Evolutionary conservation across 2,329 filamentous ascomycete genomes (phyloP), one percentile per base, ranked within the genome.

Genomic region (Colletotrichum nymphaeae): DNA sequence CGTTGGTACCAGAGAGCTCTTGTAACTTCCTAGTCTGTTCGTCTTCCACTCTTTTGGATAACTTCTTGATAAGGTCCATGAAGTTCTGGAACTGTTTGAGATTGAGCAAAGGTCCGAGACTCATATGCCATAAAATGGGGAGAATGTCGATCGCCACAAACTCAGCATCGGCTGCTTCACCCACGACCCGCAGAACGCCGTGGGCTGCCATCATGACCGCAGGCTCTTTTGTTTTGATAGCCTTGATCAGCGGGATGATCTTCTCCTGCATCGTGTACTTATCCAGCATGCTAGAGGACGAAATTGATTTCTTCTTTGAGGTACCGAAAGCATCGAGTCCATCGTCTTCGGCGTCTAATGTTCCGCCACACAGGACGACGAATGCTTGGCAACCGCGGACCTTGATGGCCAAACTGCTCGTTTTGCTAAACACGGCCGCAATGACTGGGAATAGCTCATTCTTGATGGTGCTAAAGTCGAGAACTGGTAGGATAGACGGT

Each of bases 231-330:
- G 97, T 99, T 83, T 98, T 98, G 85, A 99, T 98, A 2, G 88
- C 95, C 79, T 94, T 95, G 74, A 99, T 88, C 5, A 98, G 85
- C 0, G 97, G 97, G 0, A 98, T 90, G 42, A 99, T 94, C 85
- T 98, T 98, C 81, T 99, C 97, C 81, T 99, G 97, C 85, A 99
- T 96, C 0, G 97, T 98, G 80, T 97, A 98, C 82, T 98, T 98
- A 85, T 99, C 97, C 32, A 99, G 86, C 3, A 96, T 95, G 2
- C 92, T 95, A 0, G 93, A 93, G 1, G 90, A 93, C 4, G 89
- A 89, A 2, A 88, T 85, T 79, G 92, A 92, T 71, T 90, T 88
- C 78, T 89, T 90, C 63, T 89, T 86, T 65, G 86, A 81, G 76
- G 89, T 82, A 55, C 84, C 78, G 79, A 95, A 86, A 0, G 95